Base-by-base conservation (phyloP, 2,329 filamentous ascomycete genomes). In the Xylaria multiplex region DNA sequence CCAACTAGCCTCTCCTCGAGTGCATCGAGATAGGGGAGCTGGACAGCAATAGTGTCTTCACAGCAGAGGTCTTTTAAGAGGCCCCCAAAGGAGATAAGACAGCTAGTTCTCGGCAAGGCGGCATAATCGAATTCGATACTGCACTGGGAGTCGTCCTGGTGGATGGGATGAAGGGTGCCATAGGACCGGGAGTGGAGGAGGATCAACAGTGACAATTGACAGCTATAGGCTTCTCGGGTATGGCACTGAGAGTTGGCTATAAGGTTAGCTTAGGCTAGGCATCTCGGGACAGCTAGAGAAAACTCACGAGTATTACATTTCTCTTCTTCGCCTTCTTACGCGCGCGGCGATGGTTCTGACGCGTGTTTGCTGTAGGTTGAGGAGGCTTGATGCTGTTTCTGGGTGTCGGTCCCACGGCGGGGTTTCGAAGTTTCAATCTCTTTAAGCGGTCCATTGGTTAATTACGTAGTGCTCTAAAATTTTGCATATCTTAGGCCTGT, bases 161-260 rank as follows among this genome's bases (percentile, higher is more conserved):
- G 40, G 53, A 69, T 43, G 32, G 62, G 64, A 30, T 40, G 48
- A 46, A 69, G 57, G 16, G 64, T 64, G 27, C 57, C 45, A n/a
- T 55, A 64, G 37, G 60, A 69, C 40, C 35, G 43, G 35, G 67
- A 35, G 4, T 64, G 30, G 46, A 69, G 60, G 52, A 61, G 58
- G 53, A 64, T 59, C 37, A 64, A 52, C 16, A 64, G 52, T n/a
- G 60, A 60, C 13, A 59, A 45, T 19, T 64, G 65, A 30, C 62
- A 67, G 46, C 52, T 65, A 7, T 65, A 67, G 30, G 45, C 56
- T 48, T 61, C 40, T 37, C 65, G 1, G 9, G 57, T 52, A 62
- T 14, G 57, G 22, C 53, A 67, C 65, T 64, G 56, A 27, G 46
- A 49, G 48, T 62, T 50, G 19, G 37, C 19, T 40, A 64, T 14